Conservation (phyloP, 169 alveolate species). For the Plasmodium fragile region DNA sequence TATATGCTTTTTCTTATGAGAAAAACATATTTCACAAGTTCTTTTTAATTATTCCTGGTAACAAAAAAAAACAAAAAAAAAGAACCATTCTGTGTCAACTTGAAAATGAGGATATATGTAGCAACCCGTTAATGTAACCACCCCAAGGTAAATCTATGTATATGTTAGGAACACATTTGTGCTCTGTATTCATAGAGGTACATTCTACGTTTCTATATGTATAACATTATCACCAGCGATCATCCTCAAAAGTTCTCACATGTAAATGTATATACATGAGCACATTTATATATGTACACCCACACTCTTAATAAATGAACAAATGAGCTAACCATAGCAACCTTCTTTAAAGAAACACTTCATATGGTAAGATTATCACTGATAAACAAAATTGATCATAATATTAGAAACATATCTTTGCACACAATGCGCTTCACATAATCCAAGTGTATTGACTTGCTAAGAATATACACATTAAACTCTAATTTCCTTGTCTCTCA, state of each 20-base stretch:
- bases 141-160: not conserved
- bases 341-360: not conserved
- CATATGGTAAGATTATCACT: not conserved
- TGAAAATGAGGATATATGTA: not conserved
- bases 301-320: not conserved
- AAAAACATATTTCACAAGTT: not conserved
- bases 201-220: not conserved
- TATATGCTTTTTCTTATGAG: not conserved
- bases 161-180: not conserved
- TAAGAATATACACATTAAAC: not conserved
- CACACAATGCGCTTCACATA: not conserved
- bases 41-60: not conserved
- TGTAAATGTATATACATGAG: not conserved
- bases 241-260: not conserved
- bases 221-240: not conserved
- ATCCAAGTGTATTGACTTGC: not conserved
- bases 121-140: not conserved
- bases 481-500: not conserved
- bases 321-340: not conserved
- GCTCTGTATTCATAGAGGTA: not conserved
- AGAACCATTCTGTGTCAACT: not conserved
- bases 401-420: not conserved
- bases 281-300: not conserved
- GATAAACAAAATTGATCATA: not conserved
- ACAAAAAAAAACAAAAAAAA: not conserved